phyloP scores from a whole-genome alignment of 805 yeast species.

The Spathaspora girioi region DNA sequence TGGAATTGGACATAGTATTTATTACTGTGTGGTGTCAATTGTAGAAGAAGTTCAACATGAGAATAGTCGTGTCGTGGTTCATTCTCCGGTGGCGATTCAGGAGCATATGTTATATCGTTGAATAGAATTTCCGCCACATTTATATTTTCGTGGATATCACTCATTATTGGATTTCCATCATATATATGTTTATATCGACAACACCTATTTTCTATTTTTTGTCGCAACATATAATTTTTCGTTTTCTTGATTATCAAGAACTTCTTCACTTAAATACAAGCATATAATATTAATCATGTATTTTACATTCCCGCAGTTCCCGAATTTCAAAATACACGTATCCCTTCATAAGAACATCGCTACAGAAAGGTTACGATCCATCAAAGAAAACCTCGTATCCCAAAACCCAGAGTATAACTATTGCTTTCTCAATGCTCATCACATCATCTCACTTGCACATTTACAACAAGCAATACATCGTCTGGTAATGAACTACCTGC shows the following conservation, averaged over 20 bases:
- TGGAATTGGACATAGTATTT: conserved; percentile 31
- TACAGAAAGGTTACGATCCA: conserved; percentile 30
- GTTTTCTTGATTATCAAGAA: neutral
- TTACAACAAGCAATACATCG: conserved; percentile 57
- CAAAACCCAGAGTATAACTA: conserved; percentile 51
- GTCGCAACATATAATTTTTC: neutral
- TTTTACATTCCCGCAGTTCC: conserved; percentile 45
- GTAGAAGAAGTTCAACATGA: conserved; percentile 35
- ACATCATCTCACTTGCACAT: conserved; percentile 60
- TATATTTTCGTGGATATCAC: neutral
- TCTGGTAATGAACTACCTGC: conserved; percentile 49
- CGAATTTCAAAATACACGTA: conserved; percentile 31
- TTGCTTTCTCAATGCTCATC: conserved; percentile 62
- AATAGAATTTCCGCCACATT: neutral
- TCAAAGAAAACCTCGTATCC: conserved; percentile 42
- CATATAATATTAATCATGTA: neutral
- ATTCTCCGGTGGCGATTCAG: neutral
- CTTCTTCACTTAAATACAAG: neutral
- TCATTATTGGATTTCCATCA: neutral
- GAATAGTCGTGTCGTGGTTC: neutral
- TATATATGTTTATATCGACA: too few relatives aligned
- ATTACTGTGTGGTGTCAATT: conserved; percentile 24
- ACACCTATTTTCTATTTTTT: neutral
- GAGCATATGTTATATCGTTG: neutral
- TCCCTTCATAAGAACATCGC: conserved; percentile 45